Conservation (phyloP, 208 protist genomes). For the Leishmania tropica region DNA sequence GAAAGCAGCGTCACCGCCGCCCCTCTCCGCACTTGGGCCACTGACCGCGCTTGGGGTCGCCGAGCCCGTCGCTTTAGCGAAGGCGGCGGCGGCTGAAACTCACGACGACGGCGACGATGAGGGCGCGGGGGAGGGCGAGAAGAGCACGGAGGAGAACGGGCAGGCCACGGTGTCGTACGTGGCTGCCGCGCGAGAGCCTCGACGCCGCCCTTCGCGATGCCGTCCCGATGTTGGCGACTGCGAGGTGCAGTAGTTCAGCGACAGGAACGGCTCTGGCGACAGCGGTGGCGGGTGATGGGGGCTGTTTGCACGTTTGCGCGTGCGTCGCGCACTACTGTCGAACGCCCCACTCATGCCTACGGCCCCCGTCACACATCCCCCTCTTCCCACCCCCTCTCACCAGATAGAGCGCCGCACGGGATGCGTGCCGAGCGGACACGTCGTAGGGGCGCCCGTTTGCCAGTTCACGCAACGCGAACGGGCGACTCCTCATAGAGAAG, state of each 20-base stretch:
- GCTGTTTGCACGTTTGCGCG: not conserved
- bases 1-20: not conserved
- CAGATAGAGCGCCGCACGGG: not conserved
- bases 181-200: not conserved
- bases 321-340: not conserved
- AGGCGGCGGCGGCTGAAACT: not conserved
- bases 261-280: not conserved
- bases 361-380: not conserved
- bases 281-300: not conserved
- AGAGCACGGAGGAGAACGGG: not conserved
- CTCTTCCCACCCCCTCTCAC: not conserved
- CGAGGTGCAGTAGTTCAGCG: conserved; percentile 38
- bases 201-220: conserved; percentile 16
- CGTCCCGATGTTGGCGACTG: conserved; percentile 47
- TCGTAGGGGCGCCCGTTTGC: not conserved
- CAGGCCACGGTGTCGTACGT: not conserved
- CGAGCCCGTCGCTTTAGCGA: not conserved
- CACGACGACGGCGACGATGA: not conserved
- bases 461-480: not conserved
- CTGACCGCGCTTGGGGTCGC: not conserved
- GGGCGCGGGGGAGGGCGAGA: not conserved
- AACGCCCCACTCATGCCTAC: not conserved
- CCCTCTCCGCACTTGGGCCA: not conserved
- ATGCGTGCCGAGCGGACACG: not conserved
- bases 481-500: not conserved